Conservation (phyloP, 192 early-diverging fungal species). For the Backusella mclennaniae region DNA sequence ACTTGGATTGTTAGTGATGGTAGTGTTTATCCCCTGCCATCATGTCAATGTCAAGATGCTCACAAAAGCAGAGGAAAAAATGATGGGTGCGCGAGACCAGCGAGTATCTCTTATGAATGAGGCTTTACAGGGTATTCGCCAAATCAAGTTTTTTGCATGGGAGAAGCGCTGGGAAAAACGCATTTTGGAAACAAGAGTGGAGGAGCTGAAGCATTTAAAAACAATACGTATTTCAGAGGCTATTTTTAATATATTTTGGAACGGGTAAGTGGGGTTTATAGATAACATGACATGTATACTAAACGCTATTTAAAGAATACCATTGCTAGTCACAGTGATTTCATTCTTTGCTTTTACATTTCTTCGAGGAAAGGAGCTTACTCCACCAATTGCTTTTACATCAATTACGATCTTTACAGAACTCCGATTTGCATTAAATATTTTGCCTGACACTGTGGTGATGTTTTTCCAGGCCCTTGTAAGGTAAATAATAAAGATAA, state of each 20-base stretch:
- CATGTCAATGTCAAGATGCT: slow-evolving; percentile 32
- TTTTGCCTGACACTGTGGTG: slow-evolving; percentile 77
- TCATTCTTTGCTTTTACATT: slow-evolving; percentile 34
- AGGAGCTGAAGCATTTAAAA: slow-evolving; percentile 37
- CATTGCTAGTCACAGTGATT: slow-evolving; percentile 28
- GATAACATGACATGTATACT: no score
- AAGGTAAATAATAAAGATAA: background rate
- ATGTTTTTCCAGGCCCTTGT: slow-evolving; percentile 72
- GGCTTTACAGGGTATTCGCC: slow-evolving; percentile 77
- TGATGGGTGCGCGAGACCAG: slow-evolving; percentile 68
- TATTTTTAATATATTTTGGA: slow-evolving; percentile 19
- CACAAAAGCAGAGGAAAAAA: slow-evolving; percentile 44
- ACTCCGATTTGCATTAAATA: slow-evolving; percentile 77
- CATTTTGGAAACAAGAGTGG: slow-evolving; percentile 50
- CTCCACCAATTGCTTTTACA: slow-evolving; percentile 75
- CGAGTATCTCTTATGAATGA: slow-evolving; percentile 65
- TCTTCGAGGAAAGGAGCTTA: slow-evolving; percentile 46
- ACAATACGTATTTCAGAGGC: slow-evolving; percentile 1
- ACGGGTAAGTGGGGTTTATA: slow-evolving; percentile 27
- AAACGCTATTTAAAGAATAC: background rate
- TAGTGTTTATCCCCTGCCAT: slow-evolving; percentile 38
- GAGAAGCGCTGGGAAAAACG: slow-evolving; percentile 44
- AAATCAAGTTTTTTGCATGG: slow-evolving; percentile 88
- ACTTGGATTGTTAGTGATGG: slow-evolving; percentile 65
- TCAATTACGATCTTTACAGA: slow-evolving; percentile 86